Conservation (phyloP, 2,329 filamentous ascomycete genomes). For the Fusarium sambucinum region DNA sequence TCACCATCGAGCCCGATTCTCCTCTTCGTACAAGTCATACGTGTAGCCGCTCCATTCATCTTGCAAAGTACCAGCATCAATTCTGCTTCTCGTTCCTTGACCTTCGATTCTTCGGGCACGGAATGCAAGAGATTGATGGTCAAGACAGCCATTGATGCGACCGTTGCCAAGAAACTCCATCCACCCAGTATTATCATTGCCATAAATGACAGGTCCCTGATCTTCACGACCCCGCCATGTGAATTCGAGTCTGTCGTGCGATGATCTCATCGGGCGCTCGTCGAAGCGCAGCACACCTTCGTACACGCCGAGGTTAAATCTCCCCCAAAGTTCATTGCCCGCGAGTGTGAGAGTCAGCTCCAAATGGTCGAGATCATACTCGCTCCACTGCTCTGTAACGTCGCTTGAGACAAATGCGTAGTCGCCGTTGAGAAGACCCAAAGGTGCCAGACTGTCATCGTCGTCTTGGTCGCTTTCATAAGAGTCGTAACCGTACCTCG, state of each 20-base stretch:
- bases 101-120: slow-evolving; percentile 39
- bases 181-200: slow-evolving; percentile 48
- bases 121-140: slow-evolving; percentile 49
- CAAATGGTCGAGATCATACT: slow-evolving; percentile 44
- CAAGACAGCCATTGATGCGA: slow-evolving; percentile 50
- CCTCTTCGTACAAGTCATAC: slow-evolving; percentile 47
- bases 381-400: slow-evolving; percentile 46
- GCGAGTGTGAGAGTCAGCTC: slow-evolving; percentile 55
- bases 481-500: background rate
- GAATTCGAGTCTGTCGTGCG: slow-evolving; percentile 46
- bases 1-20: slow-evolving; percentile 41
- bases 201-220: slow-evolving; percentile 47
- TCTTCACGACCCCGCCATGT: slow-evolving; percentile 54
- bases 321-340: slow-evolving; percentile 59
- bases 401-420: slow-evolving; percentile 55
- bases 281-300: slow-evolving; percentile 58
- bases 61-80: slow-evolving; percentile 45
- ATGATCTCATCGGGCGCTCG: slow-evolving; percentile 52
- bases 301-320: slow-evolving; percentile 58
- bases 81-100: slow-evolving; percentile 49
- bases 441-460: slow-evolving; percentile 16
- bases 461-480: slow-evolving; percentile 27
- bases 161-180: slow-evolving; percentile 56
- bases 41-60: slow-evolving; percentile 50
- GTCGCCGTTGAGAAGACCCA: slow-evolving; percentile 59